phyloP scores from a whole-genome alignment of 1,284 basidiomycete genomes.

The Cutaneotrichosporon dermatis region DNA sequence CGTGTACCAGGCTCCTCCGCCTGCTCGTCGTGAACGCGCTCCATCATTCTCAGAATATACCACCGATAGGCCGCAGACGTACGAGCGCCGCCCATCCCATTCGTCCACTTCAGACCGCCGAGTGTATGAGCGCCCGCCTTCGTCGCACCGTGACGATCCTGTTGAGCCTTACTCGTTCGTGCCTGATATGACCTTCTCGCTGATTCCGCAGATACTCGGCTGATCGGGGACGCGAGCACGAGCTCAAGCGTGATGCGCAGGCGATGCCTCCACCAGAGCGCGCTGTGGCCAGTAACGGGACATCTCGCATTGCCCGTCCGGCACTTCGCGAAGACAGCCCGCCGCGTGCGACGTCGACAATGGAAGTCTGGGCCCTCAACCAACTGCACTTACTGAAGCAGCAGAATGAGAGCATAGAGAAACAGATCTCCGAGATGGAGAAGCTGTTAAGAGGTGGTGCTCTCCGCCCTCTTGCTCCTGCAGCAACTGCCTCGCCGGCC shows the following conservation, averaged over 20 bases:
- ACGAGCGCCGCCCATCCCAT: not conserved
- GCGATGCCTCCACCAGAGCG: not conserved
- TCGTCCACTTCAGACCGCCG: not conserved
- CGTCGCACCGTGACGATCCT: not conserved
- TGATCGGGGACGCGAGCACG: not conserved
- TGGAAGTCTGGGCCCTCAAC: slow-evolving; percentile 10
- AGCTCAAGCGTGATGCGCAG: not conserved
- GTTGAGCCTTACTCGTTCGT: not conserved
- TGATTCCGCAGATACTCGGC: not conserved
- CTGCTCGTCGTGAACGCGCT: too few relatives aligned
- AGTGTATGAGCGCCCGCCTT: not conserved
- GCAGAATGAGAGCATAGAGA: slow-evolving; percentile 14
- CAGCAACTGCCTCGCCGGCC: not conserved
- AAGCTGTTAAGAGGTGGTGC: slow-evolving; percentile 5
- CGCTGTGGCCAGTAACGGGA: too few relatives aligned
- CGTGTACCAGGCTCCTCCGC: too few relatives aligned
- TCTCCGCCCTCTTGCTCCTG: not conserved
- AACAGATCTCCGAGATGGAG: slow-evolving; percentile 17
- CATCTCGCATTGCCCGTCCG: not conserved
- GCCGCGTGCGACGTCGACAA: not conserved
- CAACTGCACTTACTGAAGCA: slow-evolving; percentile 14
- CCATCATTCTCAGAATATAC: too few relatives aligned
- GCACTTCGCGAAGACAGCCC: not conserved
- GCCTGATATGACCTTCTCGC: not conserved
- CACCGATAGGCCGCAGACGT: not conserved